Evolutionary conservation across 495 filamentous ascomycete genomes (phyloP), one percentile per base, ranked within the genome.

Genomic region (Apiosordaria backusii): DNA sequence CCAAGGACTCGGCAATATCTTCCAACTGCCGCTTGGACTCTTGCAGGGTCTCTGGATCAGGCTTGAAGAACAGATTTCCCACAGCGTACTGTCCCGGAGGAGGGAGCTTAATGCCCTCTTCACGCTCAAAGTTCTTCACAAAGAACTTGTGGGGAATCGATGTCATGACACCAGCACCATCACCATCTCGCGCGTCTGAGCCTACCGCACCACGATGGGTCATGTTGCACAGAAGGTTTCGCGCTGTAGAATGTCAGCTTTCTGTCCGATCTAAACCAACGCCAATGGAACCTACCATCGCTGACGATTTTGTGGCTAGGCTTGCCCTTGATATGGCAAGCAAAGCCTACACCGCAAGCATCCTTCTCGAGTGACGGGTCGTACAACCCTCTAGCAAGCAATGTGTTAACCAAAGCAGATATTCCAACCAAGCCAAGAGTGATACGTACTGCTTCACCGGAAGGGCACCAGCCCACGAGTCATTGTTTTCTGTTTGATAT

Each of bases 101-200:
- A 58, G 95, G 95, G 52, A 99, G 86, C 72, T 90, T 88, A 67
- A 95, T 86, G 65, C 89, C 91, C 71, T 89, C 89, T 79, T 97
- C 91, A 59, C 90, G 88, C 76, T 90, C 93, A 75, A 99, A 97
- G 77, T 98, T 96, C 81, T 99, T 99, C 71, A 97, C 82, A 77
- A 99, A 99, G 79, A 99, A 99, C 77, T 89, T 96, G 83, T 99
- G 95, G 18, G 95, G 95, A 71, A 99, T 97, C 50, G 94, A 97
- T 65, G 95, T 98, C 95, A 99, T 99, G 69, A 98, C 93, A 83
- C 95, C 95, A 67, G 95, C 95, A 77, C 95, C 95, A 72, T 99
- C 95, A 71, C 95, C 95, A 78, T 99, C 95, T 78, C 95, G 90
- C 64, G 92, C 93, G 83, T 99, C 95, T 13, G 95, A 98, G 65